Evolutionary conservation across 495 filamentous ascomycete genomes (phyloP).

Genomic region (Xylaria cubensis): DNA sequence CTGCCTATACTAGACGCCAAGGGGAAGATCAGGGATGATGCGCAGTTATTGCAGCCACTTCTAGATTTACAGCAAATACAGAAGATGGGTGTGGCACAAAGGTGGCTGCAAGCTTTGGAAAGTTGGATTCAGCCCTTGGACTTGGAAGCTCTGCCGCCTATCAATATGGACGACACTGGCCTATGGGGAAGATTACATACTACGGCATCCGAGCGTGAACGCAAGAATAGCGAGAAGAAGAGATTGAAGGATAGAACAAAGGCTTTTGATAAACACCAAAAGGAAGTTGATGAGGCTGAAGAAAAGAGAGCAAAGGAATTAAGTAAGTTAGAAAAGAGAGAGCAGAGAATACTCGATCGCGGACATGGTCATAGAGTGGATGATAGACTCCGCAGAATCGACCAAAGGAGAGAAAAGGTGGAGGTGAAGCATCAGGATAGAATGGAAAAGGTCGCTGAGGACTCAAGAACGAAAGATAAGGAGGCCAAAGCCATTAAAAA

Average conservation of each 20-base stretch:
- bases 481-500: conserved; percentile 13
- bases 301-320: conserved; percentile 6
- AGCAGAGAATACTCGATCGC: background rate
- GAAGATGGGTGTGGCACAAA: background rate
- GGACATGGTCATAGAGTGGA: background rate
- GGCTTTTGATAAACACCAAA: conserved; percentile 11
- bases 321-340: background rate
- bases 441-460: conserved; percentile 13
- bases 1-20: background rate
- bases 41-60: conserved; percentile 6
- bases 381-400: conserved; percentile 7
- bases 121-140: conserved; percentile 7
- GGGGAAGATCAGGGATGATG: background rate
- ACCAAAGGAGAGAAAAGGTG: conserved; percentile 9
- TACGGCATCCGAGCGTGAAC: conserved; percentile 9
- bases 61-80: conserved; percentile 12
- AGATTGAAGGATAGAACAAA: conserved; percentile 11
- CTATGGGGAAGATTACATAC: conserved; percentile 10
- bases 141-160: conserved; percentile 6
- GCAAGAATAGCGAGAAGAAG: conserved; percentile 3
- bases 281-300: conserved; percentile 3
- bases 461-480: conserved; percentile 5
- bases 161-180: conserved; percentile 13
- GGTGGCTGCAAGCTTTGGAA: conserved; percentile 15
- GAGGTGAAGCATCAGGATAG: conserved; percentile 6